These are phyloP conservation scores for Solidago caesia DNA, from an alignment of 129 eudicot genomes.

Conservation along the genomic window DNA sequence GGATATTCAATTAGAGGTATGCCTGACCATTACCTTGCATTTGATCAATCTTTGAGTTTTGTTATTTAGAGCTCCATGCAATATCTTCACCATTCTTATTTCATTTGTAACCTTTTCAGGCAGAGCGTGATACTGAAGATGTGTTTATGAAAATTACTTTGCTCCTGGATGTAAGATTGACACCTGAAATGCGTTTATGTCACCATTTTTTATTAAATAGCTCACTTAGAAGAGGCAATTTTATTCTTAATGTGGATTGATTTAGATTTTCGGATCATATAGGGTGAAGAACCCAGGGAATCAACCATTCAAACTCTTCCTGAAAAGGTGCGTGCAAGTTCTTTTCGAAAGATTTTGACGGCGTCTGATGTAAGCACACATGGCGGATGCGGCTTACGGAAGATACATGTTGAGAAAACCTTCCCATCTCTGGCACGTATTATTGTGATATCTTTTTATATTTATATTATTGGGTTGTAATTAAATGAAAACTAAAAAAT, in stretches of 20 bases:
- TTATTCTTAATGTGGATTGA: neutral
- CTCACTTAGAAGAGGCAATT: neutral
- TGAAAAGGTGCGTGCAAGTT: conserved; percentile 9
- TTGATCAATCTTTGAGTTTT: no score
- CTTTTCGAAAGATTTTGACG: conserved; percentile 33
- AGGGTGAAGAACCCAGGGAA: conserved; percentile 16
- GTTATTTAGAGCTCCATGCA: neutral
- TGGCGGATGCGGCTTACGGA: conserved; percentile 37
- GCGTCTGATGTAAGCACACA: conserved; percentile 38
- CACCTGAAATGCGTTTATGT: neutral
- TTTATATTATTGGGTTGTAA: no score
- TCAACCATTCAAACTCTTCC: conserved; percentile 11
- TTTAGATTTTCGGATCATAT: neutral
- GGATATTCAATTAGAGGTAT: conserved; percentile 28
- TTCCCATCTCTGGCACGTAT: conserved; percentile 39
- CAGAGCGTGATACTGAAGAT: conserved; percentile 29
- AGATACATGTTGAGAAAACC: conserved; percentile 25
- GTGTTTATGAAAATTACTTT: conserved; percentile 35
- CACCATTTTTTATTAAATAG: neutral
- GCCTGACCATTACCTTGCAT: no score
- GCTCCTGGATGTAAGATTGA: conserved; percentile 31
- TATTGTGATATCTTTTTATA: neutral
- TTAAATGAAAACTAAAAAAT: no score
- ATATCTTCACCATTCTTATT: no score
- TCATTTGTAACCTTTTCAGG: conserved; percentile 32